Percentiles rank a stretch among this genome's conserved stretches.
These are phyloP conservation scores for Coleophoma eucalyptorum DNA, from an alignment of 2,329 filamentous ascomycete genomes.

Conservation along the genomic window DNA sequence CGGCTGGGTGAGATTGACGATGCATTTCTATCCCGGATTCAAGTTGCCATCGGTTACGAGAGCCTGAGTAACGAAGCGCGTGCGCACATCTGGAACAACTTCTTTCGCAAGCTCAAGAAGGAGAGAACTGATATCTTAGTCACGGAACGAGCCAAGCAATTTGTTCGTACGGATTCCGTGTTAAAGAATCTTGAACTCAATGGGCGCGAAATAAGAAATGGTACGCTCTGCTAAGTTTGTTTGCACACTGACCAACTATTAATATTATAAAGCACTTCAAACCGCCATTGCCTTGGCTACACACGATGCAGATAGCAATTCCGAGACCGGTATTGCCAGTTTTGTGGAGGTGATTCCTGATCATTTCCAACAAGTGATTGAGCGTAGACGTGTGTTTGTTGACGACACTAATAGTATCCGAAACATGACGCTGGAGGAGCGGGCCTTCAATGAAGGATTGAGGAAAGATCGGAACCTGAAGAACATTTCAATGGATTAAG, in stretches of 20 bases:
- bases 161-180: conserved; percentile 1
- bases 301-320: not conserved
- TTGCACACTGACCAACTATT: not conserved
- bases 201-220: conserved; percentile 14
- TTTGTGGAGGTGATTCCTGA: not conserved
- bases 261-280: not conserved
- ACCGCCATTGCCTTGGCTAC: not conserved
- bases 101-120: conserved; percentile 4
- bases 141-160: conserved; percentile 1
- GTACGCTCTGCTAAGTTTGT: not conserved
- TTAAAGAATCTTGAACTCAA: conserved; percentile 10
- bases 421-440: not conserved
- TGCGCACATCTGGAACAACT: conserved; percentile 18
- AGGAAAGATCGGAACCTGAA: not conserved
- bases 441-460: not conserved
- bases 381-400: not conserved
- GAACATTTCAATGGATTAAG: no score
- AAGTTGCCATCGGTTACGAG: conserved; percentile 24
- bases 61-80: conserved; percentile 13
- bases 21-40: conserved; percentile 30
- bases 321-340: not conserved
- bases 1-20: conserved; percentile 31
- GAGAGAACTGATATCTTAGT: conserved; percentile 4
- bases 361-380: not conserved
- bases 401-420: conserved; percentile 3